Evolutionary conservation across 2,329 filamentous ascomycete genomes (phyloP), one percentile per base, ranked within the genome.

Genomic region (Colletotrichum filicis): DNA sequence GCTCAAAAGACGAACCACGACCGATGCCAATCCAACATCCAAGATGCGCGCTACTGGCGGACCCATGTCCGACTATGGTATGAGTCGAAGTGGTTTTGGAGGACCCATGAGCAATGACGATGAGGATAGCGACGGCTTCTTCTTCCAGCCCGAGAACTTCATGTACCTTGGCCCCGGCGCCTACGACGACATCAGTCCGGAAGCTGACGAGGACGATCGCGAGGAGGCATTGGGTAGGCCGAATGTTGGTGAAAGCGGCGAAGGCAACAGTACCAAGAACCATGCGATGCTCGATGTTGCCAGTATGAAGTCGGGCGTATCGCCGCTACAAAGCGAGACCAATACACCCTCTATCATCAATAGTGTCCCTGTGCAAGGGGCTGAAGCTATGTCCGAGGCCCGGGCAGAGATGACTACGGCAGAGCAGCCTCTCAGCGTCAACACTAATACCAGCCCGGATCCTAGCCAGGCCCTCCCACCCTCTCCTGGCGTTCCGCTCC

Each of bases 121-220:
- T 1, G 77, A 83, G 73, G 82, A 81, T 55, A 74, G 80, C 63
- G 75, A 78, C 35, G 76, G 80, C 55, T 82, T 76, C 1, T 86
- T 87, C 69, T 89, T 88, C 72, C 86, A 88, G 73, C 86, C 87
- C 3, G 87, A 88, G 74, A 85, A 82, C 73, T 87, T 89, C 74
- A 88, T 88, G 83, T 89, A 85, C 74, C 82, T 89, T 19, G 87
- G 87, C 0, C 85, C 87, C 0, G 86, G 84, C 1, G 78, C 80
- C 2, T 85, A 86, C 75, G 83, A 77, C 30, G 86, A 88, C 64
- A 79, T 86, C n/a, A 87, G 83, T 57, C 84, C 86, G 0, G 64
- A 85, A 32, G 80, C 75, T 0, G 83, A 84, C 30, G 83, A 85
- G 61, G 84, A 86, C 37, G 82, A 82, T 4, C 75, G 71, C 19